These are phyloP conservation scores for Ilex aquifolium DNA, from an alignment of 257 asterid species.

Conservation along the genomic window DNA sequence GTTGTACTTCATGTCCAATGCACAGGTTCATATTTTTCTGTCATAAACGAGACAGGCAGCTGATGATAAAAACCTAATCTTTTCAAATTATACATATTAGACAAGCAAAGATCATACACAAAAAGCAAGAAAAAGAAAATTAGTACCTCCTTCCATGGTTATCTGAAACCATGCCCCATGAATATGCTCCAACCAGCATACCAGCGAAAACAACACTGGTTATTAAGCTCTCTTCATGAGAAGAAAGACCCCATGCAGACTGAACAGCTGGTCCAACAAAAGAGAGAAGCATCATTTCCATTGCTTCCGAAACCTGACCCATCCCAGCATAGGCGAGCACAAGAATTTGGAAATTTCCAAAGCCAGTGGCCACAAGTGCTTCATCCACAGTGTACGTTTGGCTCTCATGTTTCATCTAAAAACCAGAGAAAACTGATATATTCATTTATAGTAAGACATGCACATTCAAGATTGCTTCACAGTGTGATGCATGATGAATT, in stretches of 20 bases:
- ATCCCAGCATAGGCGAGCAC: slow-evolving; percentile 69
- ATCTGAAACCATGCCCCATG: slow-evolving; percentile 77
- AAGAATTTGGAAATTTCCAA: slow-evolving; percentile 62
- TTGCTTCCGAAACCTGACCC: slow-evolving; percentile 76
- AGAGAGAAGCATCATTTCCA: slow-evolving; percentile 88
- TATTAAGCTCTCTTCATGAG: slow-evolving; percentile 62
- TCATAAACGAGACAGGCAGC: too few species aligned
- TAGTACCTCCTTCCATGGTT: slow-evolving; percentile 64
- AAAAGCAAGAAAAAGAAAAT: neutral
- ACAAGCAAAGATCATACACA: too few species aligned
- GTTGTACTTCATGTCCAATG: too few species aligned
- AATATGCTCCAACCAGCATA: slow-evolving; percentile 66
- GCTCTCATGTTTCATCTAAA: slow-evolving; percentile 53
- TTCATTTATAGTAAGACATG: too few species aligned
- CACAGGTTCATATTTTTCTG: too few species aligned
- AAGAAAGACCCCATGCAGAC: slow-evolving; percentile 63
- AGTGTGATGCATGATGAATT: too few species aligned
- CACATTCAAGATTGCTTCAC: too few species aligned
- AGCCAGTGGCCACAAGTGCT: slow-evolving; percentile 59
- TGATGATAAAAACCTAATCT: too few species aligned
- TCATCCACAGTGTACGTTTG: slow-evolving; percentile 56
- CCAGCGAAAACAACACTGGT: slow-evolving; percentile 65
- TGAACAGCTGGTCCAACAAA: slow-evolving; percentile 74
- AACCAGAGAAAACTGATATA: neutral
- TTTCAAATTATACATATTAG: too few species aligned